Conservation (phyloP, 352 stramenopile genomes). For the Phytophthora capsici region DNA sequence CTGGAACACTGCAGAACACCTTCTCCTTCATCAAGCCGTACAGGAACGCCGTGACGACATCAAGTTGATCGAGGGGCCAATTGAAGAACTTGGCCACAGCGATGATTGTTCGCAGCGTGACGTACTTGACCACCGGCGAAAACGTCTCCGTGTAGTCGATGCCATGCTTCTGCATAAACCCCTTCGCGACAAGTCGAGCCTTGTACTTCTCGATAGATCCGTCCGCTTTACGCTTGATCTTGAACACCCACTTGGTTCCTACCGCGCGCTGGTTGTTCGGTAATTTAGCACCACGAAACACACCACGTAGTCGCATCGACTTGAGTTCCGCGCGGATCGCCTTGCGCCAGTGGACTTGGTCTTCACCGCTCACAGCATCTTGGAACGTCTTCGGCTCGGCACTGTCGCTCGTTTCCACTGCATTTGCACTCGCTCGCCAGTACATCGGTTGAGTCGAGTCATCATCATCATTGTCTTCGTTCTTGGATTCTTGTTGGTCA, state of each 20-base stretch:
- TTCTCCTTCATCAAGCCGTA: not conserved
- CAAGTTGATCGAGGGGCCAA: not conserved
- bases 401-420: too few species aligned
- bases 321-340: conserved; percentile 16
- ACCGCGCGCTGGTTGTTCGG: conserved; percentile 10
- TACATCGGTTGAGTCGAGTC: too few species aligned
- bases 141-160: conserved; percentile 35
- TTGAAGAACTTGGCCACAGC: not conserved
- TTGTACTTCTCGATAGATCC: conserved; percentile 51
- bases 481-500: too few species aligned
- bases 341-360: conserved; percentile 30
- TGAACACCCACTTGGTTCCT: conserved; percentile 45
- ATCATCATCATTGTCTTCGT: too few species aligned
- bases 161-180: conserved; percentile 37
- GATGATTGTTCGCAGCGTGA: not conserved
- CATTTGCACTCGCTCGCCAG: too few species aligned
- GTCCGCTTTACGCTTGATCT: conserved; percentile 44
- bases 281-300: conserved; percentile 18
- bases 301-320: conserved; percentile 21
- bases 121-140: not conserved
- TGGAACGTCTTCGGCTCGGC: conserved; percentile 10
- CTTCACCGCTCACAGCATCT: conserved; percentile 9
- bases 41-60: not conserved
- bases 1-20: not conserved
- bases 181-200: too few species aligned